Percentiles rank a stretch among this genome's conserved stretches.
These are phyloP conservation scores for Kwoniella mangroviensis DNA, from an alignment of 768 basidiomycete genomes.

Conservation along the genomic window DNA sequence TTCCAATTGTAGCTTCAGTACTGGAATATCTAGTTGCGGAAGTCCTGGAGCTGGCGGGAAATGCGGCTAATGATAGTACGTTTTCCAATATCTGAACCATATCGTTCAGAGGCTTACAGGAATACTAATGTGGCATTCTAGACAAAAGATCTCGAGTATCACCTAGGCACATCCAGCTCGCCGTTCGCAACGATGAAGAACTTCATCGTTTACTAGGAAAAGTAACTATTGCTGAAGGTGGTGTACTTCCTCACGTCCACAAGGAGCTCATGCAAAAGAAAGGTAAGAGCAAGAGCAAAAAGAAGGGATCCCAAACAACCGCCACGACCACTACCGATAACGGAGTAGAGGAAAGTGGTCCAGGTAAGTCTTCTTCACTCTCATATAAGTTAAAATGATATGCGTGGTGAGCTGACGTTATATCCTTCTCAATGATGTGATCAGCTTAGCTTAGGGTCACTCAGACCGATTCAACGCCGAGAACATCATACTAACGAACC, in stretches of 20 bases:
- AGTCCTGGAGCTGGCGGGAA: constrained; percentile 82
- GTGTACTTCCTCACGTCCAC: constrained; percentile 72
- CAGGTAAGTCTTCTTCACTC: background rate
- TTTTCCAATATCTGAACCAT: too few relatives aligned
- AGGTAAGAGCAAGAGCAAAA: constrained; percentile 5
- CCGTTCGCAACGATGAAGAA: constrained; percentile 83
- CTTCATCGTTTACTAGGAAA: constrained; percentile 74
- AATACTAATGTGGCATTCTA: too few relatives aligned
- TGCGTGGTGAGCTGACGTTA: background rate
- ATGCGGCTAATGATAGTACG: constrained; percentile 68
- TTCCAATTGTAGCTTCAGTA: constrained; percentile 62
- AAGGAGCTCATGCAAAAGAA: constrained; percentile 60
- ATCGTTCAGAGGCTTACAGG: too few relatives aligned
- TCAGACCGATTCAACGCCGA: too few relatives aligned
- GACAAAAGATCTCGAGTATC: constrained; percentile 76
- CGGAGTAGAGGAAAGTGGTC: background rate
- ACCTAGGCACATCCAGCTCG: constrained; percentile 83
- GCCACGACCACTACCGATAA: background rate
- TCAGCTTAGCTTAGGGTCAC: background rate
- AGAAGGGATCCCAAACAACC: background rate
- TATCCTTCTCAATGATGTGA: background rate
- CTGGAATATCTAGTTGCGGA: constrained; percentile 88
- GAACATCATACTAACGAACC: too few relatives aligned
- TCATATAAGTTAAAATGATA: too few relatives aligned
- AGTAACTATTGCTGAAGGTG: constrained; percentile 84